A percentile compares a stretch with the other conserved stretches of the same genome.
Evolutionary conservation across 192 early-diverging fungal species (phyloP).

Genomic region (Umbelopsis isabellina): DNA sequence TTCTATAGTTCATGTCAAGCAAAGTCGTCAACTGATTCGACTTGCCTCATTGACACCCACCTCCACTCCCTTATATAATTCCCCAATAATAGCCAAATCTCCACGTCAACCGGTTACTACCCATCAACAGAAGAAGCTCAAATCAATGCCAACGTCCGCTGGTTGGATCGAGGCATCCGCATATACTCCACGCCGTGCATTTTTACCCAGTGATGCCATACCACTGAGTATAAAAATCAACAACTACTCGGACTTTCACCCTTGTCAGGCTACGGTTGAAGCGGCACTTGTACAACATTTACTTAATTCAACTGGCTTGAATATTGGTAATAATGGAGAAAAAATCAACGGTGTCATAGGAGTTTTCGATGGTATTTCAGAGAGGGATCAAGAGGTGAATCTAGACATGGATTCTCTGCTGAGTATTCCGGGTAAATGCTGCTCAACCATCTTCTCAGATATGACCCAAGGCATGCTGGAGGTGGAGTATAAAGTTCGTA

Average conservation of each 20-base stretch:
- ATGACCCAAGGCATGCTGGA: conserved; percentile 10
- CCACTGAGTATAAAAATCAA: background rate
- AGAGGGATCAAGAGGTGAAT: background rate
- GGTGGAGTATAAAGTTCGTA: conserved; percentile 2
- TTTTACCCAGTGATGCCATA: background rate
- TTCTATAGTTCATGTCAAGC: background rate
- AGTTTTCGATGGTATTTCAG: conserved; percentile 7
- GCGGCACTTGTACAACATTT: background rate
- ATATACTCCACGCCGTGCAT: conserved; percentile 5
- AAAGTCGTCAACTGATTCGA: background rate
- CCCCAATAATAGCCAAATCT: background rate
- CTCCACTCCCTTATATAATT: conserved; percentile 1
- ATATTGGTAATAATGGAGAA: background rate
- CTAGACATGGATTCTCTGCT: conserved; percentile 14
- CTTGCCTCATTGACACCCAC: background rate
- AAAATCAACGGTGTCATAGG: conserved; percentile 13
- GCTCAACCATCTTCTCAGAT: background rate
- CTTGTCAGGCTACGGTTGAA: background rate
- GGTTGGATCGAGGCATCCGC: conserved; percentile 17
- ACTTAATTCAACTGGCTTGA: background rate
- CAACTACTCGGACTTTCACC: conserved; percentile 8
- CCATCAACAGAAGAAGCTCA: background rate
- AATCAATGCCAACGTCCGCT: background rate
- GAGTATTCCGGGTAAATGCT: background rate
- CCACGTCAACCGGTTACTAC: conserved; percentile 2